Evolutionary conservation across 441 rosid genomes (phyloP).

Genomic region (Brassica hybrid): DNA sequence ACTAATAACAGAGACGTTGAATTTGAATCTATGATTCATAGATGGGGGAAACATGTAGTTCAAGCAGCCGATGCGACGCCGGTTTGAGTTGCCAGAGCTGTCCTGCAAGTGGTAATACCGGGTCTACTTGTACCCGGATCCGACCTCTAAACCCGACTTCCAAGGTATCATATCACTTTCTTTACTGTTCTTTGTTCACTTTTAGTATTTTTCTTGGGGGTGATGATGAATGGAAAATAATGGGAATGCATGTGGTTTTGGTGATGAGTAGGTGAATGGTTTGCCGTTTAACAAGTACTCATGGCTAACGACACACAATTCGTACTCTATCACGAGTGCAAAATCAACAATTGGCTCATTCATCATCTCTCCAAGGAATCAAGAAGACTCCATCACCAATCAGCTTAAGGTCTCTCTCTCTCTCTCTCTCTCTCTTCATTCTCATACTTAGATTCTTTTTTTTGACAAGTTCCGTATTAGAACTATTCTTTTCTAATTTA

Average conservation of each 20-base stretch:
- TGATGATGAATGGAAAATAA: not conserved
- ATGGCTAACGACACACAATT: constrained; percentile 89
- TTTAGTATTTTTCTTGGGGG: not conserved
- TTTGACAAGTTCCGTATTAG: not conserved
- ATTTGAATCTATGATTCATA: constrained; percentile 31
- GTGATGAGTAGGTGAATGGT: constrained; percentile 69
- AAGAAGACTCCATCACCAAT: constrained; percentile 79
- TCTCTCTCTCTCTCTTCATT: constrained; percentile 9
- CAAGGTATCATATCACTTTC: constrained; percentile 49
- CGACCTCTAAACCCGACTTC: constrained; percentile 72
- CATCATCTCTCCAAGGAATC: constrained; percentile 67
- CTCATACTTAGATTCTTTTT: not conserved
- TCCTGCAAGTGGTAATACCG: constrained; percentile 57
- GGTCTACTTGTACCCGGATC: constrained; percentile 77
- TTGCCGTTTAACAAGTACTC: constrained; percentile 88
- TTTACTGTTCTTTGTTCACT: not conserved
- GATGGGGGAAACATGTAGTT: constrained; percentile 88
- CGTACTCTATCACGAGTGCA: constrained; percentile 60
- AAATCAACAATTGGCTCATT: constrained; percentile 55
- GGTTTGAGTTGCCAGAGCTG: constrained; percentile 85
- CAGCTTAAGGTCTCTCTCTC: constrained; percentile 69
- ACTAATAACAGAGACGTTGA: constrained; percentile 18
- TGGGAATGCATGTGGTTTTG: constrained; percentile 40
- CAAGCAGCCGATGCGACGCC: constrained; percentile 61
- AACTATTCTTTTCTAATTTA: constrained; percentile 1